Conservation (phyloP, 176 grass and related monocot species). For the Musa itinerans region DNA sequence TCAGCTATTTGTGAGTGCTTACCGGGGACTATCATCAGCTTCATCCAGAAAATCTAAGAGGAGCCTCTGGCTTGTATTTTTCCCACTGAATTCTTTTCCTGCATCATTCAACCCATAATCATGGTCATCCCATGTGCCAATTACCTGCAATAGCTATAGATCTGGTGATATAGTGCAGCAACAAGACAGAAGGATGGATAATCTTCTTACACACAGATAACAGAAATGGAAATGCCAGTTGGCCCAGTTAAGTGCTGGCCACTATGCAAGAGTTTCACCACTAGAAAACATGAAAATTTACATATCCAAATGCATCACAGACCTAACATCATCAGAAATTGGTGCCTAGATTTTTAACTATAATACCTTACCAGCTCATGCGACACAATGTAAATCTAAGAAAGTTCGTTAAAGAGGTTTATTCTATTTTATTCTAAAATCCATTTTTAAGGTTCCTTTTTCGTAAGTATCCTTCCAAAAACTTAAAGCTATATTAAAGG, state of each 20-base stretch:
- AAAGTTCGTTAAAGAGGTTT: background rate
- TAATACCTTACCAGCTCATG: background rate
- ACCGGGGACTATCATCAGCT: constrained; percentile 58
- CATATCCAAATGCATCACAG: too few species aligned
- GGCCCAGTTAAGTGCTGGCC: too few species aligned
- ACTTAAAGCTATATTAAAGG: background rate
- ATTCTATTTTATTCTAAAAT: background rate
- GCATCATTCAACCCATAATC: constrained; percentile 99
- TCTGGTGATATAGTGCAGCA: background rate
- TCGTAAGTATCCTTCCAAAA: background rate
- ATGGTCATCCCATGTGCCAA: constrained; percentile 98
- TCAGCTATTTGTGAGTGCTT: constrained; percentile 9
- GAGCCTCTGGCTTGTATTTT: constrained; percentile 56
- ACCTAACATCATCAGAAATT: background rate
- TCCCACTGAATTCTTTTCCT: constrained; percentile 68
- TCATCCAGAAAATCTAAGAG: constrained; percentile 93
- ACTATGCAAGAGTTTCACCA: too few species aligned
- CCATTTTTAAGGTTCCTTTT: background rate
- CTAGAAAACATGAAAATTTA: too few species aligned
- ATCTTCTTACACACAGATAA: background rate
- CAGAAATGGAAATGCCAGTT: background rate
- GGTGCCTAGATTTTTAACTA: background rate
- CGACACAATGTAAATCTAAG: background rate
- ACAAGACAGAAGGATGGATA: background rate
- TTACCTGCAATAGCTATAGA: constrained; percentile 49